Conservation (phyloP, 2,329 filamentous ascomycete genomes). For the Colletotrichum orchidophilum region DNA sequence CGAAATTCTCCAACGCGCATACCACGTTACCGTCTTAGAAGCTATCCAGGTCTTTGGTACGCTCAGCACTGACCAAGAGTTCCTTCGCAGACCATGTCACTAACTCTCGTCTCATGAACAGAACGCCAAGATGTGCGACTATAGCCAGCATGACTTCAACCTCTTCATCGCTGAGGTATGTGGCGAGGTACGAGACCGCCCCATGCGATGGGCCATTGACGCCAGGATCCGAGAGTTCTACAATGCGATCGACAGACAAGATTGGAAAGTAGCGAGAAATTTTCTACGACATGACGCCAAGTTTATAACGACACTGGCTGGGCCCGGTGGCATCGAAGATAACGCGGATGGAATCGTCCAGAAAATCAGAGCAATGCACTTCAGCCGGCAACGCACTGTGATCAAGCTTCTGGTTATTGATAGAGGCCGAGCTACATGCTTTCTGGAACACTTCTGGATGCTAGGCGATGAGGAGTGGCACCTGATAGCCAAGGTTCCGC, state of each 20-base stretch:
- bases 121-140: not conserved
- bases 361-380: fast-evolving
- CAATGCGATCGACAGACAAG: fast-evolving
- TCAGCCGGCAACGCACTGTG: not conserved
- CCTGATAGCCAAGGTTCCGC: too few species aligned
- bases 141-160: not conserved
- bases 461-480: fast-evolving
- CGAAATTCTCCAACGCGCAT: too few species aligned
- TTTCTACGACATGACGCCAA: not conserved
- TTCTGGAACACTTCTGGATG: not conserved
- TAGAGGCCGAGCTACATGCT: not conserved
- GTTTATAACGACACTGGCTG: fast-evolving
- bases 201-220: not conserved
- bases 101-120: not conserved
- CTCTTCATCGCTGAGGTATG: not conserved
- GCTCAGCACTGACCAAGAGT: fast-evolving
- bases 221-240: not conserved
- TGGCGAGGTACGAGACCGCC: not conserved
- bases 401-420: not conserved
- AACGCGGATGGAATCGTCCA: not conserved
- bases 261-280: fast-evolving
- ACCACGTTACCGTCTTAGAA: too few species aligned
- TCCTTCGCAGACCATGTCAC: not conserved
- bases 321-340: not conserved
- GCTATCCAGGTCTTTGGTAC: too few species aligned